Evolutionary conservation across 768 basidiomycete genomes (phyloP).

Genomic region (Coprinopsis strossmayeri): DNA sequence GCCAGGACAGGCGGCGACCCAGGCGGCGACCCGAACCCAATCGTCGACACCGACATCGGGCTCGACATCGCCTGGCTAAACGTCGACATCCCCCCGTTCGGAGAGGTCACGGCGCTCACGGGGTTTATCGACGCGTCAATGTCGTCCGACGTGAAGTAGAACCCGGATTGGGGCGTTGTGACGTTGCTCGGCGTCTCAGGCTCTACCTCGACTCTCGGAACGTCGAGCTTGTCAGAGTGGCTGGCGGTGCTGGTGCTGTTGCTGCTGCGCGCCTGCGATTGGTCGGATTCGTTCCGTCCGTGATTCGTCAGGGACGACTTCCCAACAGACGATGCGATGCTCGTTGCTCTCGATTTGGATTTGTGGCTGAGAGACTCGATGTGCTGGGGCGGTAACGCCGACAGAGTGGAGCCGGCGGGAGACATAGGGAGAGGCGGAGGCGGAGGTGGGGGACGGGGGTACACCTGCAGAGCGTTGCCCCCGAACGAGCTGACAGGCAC

Average conservation of each 20-base stretch:
- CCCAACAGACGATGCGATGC: not conserved
- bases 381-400: slow-evolving; percentile 1
- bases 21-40: slow-evolving; percentile 6
- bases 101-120: too few relatives aligned
- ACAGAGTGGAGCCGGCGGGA: not conserved
- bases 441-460: slow-evolving; percentile 4
- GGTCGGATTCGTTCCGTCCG: too few relatives aligned
- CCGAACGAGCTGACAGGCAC: not conserved
- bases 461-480: not conserved
- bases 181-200: too few relatives aligned
- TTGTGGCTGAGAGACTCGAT: not conserved
- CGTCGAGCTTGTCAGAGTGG: too few relatives aligned
- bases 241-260: too few relatives aligned
- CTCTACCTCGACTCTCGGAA: too few relatives aligned
- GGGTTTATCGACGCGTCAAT: too few relatives aligned
- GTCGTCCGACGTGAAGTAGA: too few relatives aligned
- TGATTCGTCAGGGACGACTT: too few relatives aligned
- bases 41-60: slow-evolving; percentile 1
- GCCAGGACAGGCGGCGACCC: not conserved
- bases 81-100: too few relatives aligned
- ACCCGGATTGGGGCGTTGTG: too few relatives aligned
- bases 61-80: not conserved
- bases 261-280: too few relatives aligned
- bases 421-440: not conserved
- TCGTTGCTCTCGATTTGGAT: not conserved